Evolutionary conservation across 2,329 filamentous ascomycete genomes (phyloP).

Genomic region (Aspergillus chevalieri): DNA sequence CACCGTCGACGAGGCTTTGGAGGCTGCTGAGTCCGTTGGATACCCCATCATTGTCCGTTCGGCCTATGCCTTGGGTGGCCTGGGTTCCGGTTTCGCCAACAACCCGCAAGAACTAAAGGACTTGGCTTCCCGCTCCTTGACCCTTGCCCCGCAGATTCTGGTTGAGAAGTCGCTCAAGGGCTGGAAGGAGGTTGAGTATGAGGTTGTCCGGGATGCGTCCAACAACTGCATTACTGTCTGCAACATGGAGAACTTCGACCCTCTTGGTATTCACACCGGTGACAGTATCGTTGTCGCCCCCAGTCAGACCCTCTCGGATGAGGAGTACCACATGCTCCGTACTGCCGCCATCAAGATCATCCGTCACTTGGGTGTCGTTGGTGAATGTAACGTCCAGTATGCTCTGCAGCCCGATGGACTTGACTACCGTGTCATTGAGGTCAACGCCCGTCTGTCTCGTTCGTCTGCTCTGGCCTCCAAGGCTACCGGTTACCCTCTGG

Average conservation of each 20-base stretch:
- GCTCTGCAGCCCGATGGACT: slow-evolving; percentile 92
- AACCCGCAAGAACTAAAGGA: slow-evolving; percentile 91
- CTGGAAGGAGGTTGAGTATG: slow-evolving; percentile 99
- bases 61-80: slow-evolving; percentile 90
- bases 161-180: slow-evolving; percentile 98
- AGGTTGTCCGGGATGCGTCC: slow-evolving; percentile 91
- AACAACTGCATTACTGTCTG: slow-evolving; percentile 99
- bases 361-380: slow-evolving; percentile 90
- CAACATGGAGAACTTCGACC: slow-evolving; percentile 99
- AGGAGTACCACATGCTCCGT: slow-evolving; percentile 99
- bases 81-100: slow-evolving; percentile 93
- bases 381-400: slow-evolving; percentile 98
- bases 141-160: slow-evolving; percentile 89
- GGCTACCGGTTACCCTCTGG: slow-evolving; percentile 93
- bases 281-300: slow-evolving; percentile 98
- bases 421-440: slow-evolving; percentile 97
- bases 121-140: slow-evolving; percentile 85
- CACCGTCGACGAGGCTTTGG: slow-evolving; percentile 85
- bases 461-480: slow-evolving; percentile 97
- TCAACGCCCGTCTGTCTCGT: slow-evolving; percentile 95
- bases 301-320: slow-evolving; percentile 92
- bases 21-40: slow-evolving; percentile 77
- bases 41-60: slow-evolving; percentile 98
- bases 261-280: slow-evolving; percentile 93
- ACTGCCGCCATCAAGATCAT: slow-evolving; percentile 98